Conservation (phyloP, 2,329 filamentous ascomycete genomes). For the Talaromyces sp. region DNA sequence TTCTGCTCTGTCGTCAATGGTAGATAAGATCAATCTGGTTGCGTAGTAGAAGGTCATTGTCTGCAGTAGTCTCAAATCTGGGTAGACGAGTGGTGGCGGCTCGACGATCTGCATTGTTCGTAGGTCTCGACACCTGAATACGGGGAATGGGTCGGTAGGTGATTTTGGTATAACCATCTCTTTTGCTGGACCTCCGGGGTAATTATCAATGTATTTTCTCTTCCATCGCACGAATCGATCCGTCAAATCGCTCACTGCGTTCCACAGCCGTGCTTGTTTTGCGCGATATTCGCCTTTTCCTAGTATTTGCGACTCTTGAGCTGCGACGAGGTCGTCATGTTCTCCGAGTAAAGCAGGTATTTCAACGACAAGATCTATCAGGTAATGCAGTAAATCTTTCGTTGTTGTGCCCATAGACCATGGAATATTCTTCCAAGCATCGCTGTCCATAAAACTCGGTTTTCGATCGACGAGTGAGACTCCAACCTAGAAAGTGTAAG, state of each 20-base stretch:
- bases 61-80: conserved; percentile 37
- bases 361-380: conserved; percentile 38
- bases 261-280: conserved; percentile 37
- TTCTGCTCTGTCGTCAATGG: conserved; percentile 33
- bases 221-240: conserved; percentile 34
- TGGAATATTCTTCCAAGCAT: conserved; percentile 42
- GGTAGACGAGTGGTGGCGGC: conserved; percentile 35
- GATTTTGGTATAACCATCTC: conserved; percentile 28
- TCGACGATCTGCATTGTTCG: conserved; percentile 34
- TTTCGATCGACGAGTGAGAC: conserved; percentile 32
- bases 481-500: conserved; percentile 27
- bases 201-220: conserved; percentile 32
- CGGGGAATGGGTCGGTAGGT: conserved; percentile 31
- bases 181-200: conserved; percentile 31
- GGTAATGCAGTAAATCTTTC: conserved; percentile 40
- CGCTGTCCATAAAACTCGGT: conserved; percentile 37
- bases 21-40: conserved; percentile 35
- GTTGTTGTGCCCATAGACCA: conserved; percentile 38
- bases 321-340: conserved; percentile 32
- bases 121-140: conserved; percentile 36
- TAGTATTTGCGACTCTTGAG: conserved; percentile 26
- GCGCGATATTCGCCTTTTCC: conserved; percentile 33
- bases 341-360: conserved; percentile 34
- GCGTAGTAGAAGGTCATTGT: conserved; percentile 40
- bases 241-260: conserved; percentile 35